Conservation (phyloP, 257 asterid species). For the Linaria vulgaris region DNA sequence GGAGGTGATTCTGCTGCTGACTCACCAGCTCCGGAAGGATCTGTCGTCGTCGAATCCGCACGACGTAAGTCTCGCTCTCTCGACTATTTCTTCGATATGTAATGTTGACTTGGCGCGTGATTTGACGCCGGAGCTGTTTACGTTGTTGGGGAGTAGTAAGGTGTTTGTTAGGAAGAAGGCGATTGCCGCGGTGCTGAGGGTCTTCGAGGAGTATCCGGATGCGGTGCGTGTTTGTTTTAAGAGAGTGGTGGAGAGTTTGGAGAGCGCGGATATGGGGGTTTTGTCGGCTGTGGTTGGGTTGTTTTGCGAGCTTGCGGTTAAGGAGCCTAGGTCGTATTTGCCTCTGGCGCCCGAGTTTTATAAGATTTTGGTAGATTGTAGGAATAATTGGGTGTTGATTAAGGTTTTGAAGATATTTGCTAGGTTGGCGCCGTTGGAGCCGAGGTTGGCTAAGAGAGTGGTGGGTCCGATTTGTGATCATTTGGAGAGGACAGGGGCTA, state of each 20-base stretch:
- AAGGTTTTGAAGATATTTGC: conserved; percentile 85
- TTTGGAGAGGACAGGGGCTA: conserved; percentile 74
- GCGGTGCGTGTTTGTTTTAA: conserved; percentile 90
- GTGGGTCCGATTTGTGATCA: conserved; percentile 87
- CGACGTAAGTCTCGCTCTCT: conserved; percentile 80
- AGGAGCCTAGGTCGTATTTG: conserved; percentile 75
- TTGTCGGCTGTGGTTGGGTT: conserved; percentile 81
- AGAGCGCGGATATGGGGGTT: conserved; percentile 58
- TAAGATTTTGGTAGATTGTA: conserved; percentile 69
- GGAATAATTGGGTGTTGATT: conserved; percentile 89
- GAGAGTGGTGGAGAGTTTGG: conserved; percentile 80
- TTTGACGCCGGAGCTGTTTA: conserved; percentile 76
- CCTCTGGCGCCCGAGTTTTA: conserved; percentile 96
- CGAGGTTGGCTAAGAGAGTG: conserved; percentile 76
- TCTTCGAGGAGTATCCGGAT: conserved; percentile 77
- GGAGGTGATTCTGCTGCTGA: conserved; percentile 82
- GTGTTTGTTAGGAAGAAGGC: conserved; percentile 65
- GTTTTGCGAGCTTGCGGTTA: conserved; percentile 78
- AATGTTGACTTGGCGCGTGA: conserved; percentile 81
- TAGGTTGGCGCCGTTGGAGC: conserved; percentile 75
- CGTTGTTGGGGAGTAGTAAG: conserved; percentile 55
- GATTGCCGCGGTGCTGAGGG: conserved; percentile 54
- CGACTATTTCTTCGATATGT: conserved; percentile 59
- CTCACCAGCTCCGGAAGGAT: conserved; percentile 95
- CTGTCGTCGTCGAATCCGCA: conserved; percentile 56